Base-by-base conservation (phyloP, 2,329 filamentous ascomycete genomes). In the Neonectria coccinea region DNA sequence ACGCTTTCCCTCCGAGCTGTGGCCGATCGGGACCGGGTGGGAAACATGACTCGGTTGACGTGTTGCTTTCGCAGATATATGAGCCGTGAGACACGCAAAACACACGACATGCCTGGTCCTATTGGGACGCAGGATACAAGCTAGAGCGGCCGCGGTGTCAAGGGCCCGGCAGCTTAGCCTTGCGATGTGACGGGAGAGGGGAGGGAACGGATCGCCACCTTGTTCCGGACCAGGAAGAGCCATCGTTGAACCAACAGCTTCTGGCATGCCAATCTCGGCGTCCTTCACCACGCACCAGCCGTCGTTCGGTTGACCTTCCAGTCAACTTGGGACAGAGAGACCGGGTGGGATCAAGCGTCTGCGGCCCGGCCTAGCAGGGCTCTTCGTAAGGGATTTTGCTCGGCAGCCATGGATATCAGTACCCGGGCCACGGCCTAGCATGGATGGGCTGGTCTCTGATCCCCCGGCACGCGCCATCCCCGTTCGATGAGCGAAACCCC, bases 351-450 rank as follows among this genome's bases (percentile, higher is more conserved):
- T 47, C 27, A 39, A 39, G 36, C 36, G 36, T 9, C 22, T 22
- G 27, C 31, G 9, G 18, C n/a, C 51, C 18, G 51, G 51, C 22
- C 51, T 27, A 33, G 14, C 33, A 41, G 31, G 33, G 36, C 48
- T 14, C 29, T 51, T 33, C 25, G 51, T 18, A 53, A 53, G 33
- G 33, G 51, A 41, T 27, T 27, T 18, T 27, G 25, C 45, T 48
- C 55, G 45, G 55, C 45, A 58, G 55, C 55, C 55, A 58, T 51
- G 55, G 55, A 29, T 50, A 27, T 20, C 44, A 29, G 20, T 42
- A 58, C 55, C 45, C 55, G 55, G 55, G 5, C 20, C 45, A 47
- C n/a, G 22, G 20, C 33, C 42, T 58, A 58, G 55, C 55, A 58
- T 58, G 55, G 55, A 48, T 58, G 14, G 12, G 33, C 51, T 41